Base-by-base conservation (phyloP, 441 rosid species). In the Populus hybrid region DNA sequence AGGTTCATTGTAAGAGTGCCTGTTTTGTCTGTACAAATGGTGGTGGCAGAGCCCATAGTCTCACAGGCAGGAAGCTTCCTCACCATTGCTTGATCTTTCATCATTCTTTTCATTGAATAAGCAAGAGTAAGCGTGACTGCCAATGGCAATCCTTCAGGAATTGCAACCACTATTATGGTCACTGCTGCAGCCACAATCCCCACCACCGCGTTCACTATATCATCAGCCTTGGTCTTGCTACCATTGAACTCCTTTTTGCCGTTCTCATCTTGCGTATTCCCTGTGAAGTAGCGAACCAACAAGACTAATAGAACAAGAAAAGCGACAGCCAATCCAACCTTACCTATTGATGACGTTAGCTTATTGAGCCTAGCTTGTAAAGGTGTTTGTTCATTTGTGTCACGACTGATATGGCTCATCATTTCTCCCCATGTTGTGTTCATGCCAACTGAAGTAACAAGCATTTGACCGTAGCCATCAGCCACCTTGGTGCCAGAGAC, bases 31-130 rank as follows among this genome's bases (percentile, higher is more conserved):
- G 87, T 88, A 73, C 88, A 86, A 33, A 88, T 80, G 2, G 84
- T 83, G 14, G 87, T 88, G 42, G 88, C 89, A 0, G 85, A 86
- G 16, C 86, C 88, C 85, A 86, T 88, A 4, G 82, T 85, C 79
- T 86, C 87, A 29, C 87, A 88, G 0, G 91, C 86, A 0, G 86
- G 74, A 18, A 87, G 85, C 65, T 83, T 87, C 69, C 91, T 76
- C 64, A 82, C 92, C 85, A 84, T 40, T 1, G 85, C 89, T 35
- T 81, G 78, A 74, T 86, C 88, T 0, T 23, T 75, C 86, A 88
- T 85, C 90, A 88, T 86, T n/a, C 79, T 69, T 81, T 88, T 89
- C 90, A 88, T 86, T 0, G 90, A 89, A 76, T 82, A 90, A 0
- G 93, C 88, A 20, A 83, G 16, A n/a, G n/a, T n/a, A n/a, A n/a